phyloP scores from a whole-genome alignment of 371 early-diverging fungal species.

The Neoconidiobolus thromboides region DNA sequence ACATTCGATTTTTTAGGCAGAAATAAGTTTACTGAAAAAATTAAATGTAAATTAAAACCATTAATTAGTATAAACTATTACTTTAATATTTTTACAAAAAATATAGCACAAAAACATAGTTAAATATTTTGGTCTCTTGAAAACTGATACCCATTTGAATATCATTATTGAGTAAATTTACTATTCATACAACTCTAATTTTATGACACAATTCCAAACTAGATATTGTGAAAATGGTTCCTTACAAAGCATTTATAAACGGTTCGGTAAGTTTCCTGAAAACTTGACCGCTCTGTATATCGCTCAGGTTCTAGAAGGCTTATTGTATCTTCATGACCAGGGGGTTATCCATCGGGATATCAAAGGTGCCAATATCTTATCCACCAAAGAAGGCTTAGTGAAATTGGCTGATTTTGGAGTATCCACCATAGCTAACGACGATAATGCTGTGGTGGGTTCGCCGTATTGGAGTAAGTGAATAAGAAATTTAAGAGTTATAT shows the following conservation, averaged over 20 bases:
- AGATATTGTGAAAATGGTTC: constrained; percentile 74
- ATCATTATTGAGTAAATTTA: constrained; percentile 48
- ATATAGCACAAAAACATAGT: constrained; percentile 59
- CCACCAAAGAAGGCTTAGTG: constrained; percentile 56
- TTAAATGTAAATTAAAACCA: constrained; percentile 22
- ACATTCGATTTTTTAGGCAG: constrained; percentile 18
- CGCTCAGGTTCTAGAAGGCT: constrained; percentile 54
- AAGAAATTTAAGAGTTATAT: not conserved
- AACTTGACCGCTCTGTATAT: constrained; percentile 58
- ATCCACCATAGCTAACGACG: constrained; percentile 24
- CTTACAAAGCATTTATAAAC: constrained; percentile 51
- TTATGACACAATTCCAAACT: not conserved
- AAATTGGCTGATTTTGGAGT: constrained; percentile 85
- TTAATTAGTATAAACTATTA: not conserved
- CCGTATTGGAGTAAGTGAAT: constrained; percentile 43
- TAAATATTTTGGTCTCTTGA: constrained; percentile 46
- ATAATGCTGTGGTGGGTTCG: constrained; percentile 31
- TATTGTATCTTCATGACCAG: constrained; percentile 67
- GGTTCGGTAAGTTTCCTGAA: constrained; percentile 71
- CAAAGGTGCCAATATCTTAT: constrained; percentile 69
- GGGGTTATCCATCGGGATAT: constrained; percentile 85
- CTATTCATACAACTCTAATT: not conserved
- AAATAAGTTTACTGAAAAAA: constrained; percentile 42
- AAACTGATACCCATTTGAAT: constrained; percentile 36
- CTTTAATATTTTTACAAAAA: not conserved